A percentile compares a stretch with the other conserved stretches of the same genome.
Evolutionary conservation across 148 eudicot genomes (phyloP).

Genomic region (Amaranthus palmeri): DNA sequence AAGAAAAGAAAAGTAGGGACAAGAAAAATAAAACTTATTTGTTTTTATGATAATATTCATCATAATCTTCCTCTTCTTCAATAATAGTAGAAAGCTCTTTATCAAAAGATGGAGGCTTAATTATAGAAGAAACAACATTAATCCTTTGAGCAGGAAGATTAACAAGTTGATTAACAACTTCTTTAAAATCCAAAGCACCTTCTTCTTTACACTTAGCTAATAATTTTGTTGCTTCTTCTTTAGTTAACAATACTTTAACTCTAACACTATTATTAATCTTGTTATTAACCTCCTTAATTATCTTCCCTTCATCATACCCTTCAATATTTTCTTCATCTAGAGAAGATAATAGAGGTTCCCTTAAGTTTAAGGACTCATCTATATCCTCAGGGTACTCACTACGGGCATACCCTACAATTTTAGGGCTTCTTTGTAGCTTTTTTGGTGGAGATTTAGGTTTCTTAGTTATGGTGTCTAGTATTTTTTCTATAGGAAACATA

Average conservation of each 20-base stretch:
- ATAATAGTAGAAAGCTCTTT: conserved; percentile 12
- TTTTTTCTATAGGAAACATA: conserved; percentile 15
- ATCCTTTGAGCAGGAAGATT: conserved; percentile 38
- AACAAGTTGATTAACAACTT: conserved; percentile 38
- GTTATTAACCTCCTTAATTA: neutral
- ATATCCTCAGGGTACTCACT: neutral
- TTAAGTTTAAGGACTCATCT: neutral
- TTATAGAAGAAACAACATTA: conserved; percentile 11
- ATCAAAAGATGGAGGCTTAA: neutral
- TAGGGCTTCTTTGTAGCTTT: conserved; percentile 25
- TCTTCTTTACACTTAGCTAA: conserved; percentile 37
- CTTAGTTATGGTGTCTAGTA: conserved; percentile 11
- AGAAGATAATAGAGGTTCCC: conserved; percentile 8
- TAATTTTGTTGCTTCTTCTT: conserved; percentile 41
- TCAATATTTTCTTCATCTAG: neutral
- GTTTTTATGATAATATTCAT: neutral
- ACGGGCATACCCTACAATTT: conserved; percentile 4
- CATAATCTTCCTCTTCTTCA: conserved; percentile 8
- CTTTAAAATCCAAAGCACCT: conserved; percentile 40
- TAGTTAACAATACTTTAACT: conserved; percentile 51
- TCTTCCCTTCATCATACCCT: neutral
- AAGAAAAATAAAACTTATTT: neutral
- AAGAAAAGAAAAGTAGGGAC: neutral
- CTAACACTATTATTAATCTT: conserved; percentile 9
- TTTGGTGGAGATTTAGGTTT: conserved; percentile 8